Percentiles rank a stretch among this genome's conserved stretches.
These are phyloP conservation scores for Borovskyia barvae DNA, from an alignment of 208 protist species.

Conservation along the genomic window DNA sequence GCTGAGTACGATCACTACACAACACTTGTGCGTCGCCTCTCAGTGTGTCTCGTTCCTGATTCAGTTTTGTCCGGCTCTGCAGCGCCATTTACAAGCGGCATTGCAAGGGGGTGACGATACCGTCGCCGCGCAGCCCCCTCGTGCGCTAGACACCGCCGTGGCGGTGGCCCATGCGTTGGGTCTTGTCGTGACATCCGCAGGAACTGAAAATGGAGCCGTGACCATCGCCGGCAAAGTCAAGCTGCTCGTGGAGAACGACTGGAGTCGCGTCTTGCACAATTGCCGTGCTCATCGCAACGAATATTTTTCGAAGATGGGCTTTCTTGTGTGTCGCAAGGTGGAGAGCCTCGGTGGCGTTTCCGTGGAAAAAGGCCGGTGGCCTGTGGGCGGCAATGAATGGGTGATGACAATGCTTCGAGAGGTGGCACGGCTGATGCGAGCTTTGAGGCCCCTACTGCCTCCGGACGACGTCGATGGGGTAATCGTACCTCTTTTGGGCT, in stretches of 20 bases:
- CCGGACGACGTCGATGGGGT: slow-evolving; percentile 59
- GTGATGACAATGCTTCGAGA: slow-evolving; percentile 88
- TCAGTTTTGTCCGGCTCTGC: slow-evolving; percentile 66
- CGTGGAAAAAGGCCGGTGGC: slow-evolving; percentile 45
- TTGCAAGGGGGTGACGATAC: not conserved
- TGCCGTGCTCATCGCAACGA: slow-evolving; percentile 60
- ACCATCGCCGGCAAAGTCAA: slow-evolving; percentile 6
- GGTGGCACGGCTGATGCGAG: slow-evolving; percentile 68
- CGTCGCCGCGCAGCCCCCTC: not conserved
- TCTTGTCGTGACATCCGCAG: slow-evolving; percentile 1
- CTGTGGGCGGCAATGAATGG: slow-evolving; percentile 69
- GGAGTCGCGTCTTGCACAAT: slow-evolving; percentile 50
- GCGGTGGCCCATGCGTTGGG: slow-evolving; percentile 23
- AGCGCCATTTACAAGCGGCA: slow-evolving; percentile 18
- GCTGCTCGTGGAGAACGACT: slow-evolving; percentile 60
- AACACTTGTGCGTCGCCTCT: slow-evolving; percentile 81
- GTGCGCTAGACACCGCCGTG: slow-evolving; percentile 1
- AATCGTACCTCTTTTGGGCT: slow-evolving; percentile 71
- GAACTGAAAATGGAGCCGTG: no score
- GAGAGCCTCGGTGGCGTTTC: slow-evolving; percentile 41
- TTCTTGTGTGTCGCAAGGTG: slow-evolving; percentile 71
- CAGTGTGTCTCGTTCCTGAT: slow-evolving; percentile 77
- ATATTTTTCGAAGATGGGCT: slow-evolving; percentile 66
- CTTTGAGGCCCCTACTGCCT: slow-evolving; percentile 64
- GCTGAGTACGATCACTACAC: slow-evolving; percentile 78